Base-by-base conservation (phyloP, 176 grass and related monocot species). In the Dactylis glomerata region DNA sequence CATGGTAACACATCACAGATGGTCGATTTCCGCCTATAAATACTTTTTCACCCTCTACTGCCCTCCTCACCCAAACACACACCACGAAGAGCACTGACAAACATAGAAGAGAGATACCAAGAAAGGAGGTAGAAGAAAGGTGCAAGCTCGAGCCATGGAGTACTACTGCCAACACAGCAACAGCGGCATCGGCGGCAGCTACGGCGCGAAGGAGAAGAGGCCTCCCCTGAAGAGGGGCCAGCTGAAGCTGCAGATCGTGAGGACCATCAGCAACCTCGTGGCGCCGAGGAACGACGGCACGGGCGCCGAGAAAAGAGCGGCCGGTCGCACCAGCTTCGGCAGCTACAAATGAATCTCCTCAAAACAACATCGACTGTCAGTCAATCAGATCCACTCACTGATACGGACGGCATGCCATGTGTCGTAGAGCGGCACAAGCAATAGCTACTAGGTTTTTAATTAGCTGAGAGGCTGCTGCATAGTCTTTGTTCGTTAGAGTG, bases 241-340 rank as follows among this genome's bases (percentile, higher is more conserved):
- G 50, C 79, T 87, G 6, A 83, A 87, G 80, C 50, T 3, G 36
- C 86, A 38, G 73, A 70, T 78, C 4, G 72, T 37, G 14, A 82
- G 49, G 73, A 88, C 86, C n/a, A 17, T 83, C 14, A 77, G 80
- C 79, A 77, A 69, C 37, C 72, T 77, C 28, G 10, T 73, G 64
- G 54, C 40, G 33, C 55, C 54, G 8, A 52, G 70, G 70, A 73
- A 30, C 70, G 42, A 49, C 14, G 42, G 24, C 69, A 44, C 14
- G 0, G 41, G 27, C 40, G 40, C 32, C 4, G 24, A 30, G 24
- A 73, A 31, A 24, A 49, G 14, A 3, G 24, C 68, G 0, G 41
- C 15, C 1, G 70, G 42, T 0, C 42, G 15, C 24, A 73, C 24
- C 41, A 31, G 70, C 70, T 49, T 73, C 24, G 42, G 70, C 42